Evolutionary conservation across 1,284 basidiomycete species (phyloP).

Genomic region (Cutaneotrichosporon curvatum): DNA sequence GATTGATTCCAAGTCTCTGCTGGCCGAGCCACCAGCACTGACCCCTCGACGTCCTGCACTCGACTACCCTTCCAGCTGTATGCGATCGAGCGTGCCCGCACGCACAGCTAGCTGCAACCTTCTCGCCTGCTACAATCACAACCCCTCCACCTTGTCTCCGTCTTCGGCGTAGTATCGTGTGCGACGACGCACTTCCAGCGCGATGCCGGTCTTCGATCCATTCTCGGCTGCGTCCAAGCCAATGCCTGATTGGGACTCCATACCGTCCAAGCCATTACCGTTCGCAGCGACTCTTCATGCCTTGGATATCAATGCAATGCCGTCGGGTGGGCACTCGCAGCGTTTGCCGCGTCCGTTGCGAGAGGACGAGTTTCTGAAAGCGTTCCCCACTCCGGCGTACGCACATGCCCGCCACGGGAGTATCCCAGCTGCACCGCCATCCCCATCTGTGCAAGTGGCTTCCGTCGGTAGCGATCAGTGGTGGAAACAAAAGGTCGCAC

Average conservation of each 20-base stretch:
- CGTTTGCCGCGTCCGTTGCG: slow-evolving; percentile 14
- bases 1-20: too few species aligned
- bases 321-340: neutral
- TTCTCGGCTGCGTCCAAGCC: slow-evolving; percentile 41
- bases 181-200: too few species aligned
- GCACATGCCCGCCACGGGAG: slow-evolving; percentile 16
- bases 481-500: slow-evolving; percentile 32
- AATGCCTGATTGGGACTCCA: slow-evolving; percentile 30
- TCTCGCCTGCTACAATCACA: too few species aligned
- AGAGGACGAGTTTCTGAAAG: slow-evolving; percentile 13
- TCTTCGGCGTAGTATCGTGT: too few species aligned
- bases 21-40: too few species aligned
- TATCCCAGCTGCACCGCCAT: neutral
- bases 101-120: too few species aligned
- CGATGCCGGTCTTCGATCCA: slow-evolving; percentile 28
- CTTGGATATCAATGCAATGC: slow-evolving; percentile 18
- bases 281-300: slow-evolving; percentile 38
- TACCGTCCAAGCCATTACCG: slow-evolving; percentile 32
- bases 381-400: slow-evolving; percentile 23
- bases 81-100: too few species aligned
- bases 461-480: slow-evolving; percentile 36
- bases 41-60: too few species aligned
- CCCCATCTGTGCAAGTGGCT: too few species aligned
- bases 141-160: too few species aligned
- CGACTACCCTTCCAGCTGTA: too few species aligned